Conservation (phyloP, 768 basidiomycete species). For the Boletus reticuloceps region DNA sequence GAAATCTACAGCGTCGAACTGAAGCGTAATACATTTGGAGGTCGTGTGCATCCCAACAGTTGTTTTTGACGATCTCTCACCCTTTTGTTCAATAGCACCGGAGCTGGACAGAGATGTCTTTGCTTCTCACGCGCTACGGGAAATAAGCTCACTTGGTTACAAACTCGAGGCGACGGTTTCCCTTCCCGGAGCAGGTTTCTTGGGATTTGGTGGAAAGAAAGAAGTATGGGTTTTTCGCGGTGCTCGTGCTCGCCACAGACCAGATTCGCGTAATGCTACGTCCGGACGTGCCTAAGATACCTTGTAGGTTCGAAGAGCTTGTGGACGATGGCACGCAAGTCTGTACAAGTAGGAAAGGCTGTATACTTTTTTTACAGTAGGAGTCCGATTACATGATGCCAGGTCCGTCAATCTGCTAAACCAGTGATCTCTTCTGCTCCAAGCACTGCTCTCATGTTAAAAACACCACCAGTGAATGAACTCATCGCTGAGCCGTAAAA, state of each 20-base stretch:
- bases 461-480: slow-evolving; percentile 39
- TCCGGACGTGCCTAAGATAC: slow-evolving; percentile 19
- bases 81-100: slow-evolving; percentile 26
- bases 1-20: slow-evolving; percentile 56
- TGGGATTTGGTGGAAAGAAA: slow-evolving; percentile 42
- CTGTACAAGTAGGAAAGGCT: slow-evolving; percentile 10
- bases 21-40: slow-evolving; percentile 40
- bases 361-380: not conserved
- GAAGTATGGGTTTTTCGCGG: slow-evolving; percentile 70
- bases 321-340: not conserved
- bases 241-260: slow-evolving; percentile 25
- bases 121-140: slow-evolving; percentile 60
- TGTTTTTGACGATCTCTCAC: not conserved
- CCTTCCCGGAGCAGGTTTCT: slow-evolving; percentile 41
- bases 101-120: slow-evolving; percentile 54
- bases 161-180: slow-evolving; percentile 67
- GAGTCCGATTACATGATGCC: not conserved
- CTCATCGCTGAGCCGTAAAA: slow-evolving; percentile 40
- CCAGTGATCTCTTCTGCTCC: slow-evolving; percentile 33
- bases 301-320: not conserved
- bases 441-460: slow-evolving; percentile 36
- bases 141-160: slow-evolving; percentile 55
- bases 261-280: slow-evolving; percentile 26
- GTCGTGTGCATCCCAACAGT: slow-evolving; percentile 12
- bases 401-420: slow-evolving; percentile 32